phyloP scores from a whole-genome alignment of 805 yeast species.

The Yarrowia yakushimensis region DNA sequence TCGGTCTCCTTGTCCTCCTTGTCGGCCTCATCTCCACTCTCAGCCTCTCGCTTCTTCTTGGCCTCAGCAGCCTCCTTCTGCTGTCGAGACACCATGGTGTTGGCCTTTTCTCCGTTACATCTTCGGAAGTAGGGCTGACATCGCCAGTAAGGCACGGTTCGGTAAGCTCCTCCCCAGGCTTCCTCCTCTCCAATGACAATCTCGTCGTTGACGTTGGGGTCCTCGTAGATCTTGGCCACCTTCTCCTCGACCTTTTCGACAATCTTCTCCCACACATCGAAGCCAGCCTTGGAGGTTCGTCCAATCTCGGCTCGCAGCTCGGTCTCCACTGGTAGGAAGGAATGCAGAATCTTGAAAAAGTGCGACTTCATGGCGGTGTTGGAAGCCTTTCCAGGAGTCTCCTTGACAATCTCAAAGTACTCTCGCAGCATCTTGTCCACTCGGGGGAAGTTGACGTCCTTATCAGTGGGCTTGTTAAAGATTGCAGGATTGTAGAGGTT shows the following conservation, averaged over 20 bases:
- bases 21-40: background rate
- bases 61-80: constrained; percentile 10
- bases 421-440: constrained; percentile 81
- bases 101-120: constrained; percentile 64
- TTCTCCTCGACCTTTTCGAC: constrained; percentile 64
- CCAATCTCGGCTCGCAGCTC: constrained; percentile 77
- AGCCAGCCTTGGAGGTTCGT: constrained; percentile 42
- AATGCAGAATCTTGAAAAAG: constrained; percentile 77
- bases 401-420: constrained; percentile 76
- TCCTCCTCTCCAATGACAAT: constrained; percentile 53
- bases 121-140: constrained; percentile 93
- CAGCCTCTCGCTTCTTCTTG: constrained; percentile 24
- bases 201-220: constrained; percentile 55
- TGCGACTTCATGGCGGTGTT: constrained; percentile 86
- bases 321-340: constrained; percentile 72
- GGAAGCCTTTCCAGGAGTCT: constrained; percentile 65
- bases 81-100: constrained; percentile 30
- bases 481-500: constrained; percentile 91
- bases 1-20: constrained; percentile 4
- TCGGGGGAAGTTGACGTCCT: constrained; percentile 72
- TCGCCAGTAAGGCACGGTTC: constrained; percentile 88
- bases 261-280: constrained; percentile 52
- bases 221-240: constrained; percentile 53
- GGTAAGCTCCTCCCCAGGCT: constrained; percentile 78
- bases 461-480: constrained; percentile 45